Conservation (phyloP, 2,329 filamentous ascomycete species). For the Pyrenophora teres region DNA sequence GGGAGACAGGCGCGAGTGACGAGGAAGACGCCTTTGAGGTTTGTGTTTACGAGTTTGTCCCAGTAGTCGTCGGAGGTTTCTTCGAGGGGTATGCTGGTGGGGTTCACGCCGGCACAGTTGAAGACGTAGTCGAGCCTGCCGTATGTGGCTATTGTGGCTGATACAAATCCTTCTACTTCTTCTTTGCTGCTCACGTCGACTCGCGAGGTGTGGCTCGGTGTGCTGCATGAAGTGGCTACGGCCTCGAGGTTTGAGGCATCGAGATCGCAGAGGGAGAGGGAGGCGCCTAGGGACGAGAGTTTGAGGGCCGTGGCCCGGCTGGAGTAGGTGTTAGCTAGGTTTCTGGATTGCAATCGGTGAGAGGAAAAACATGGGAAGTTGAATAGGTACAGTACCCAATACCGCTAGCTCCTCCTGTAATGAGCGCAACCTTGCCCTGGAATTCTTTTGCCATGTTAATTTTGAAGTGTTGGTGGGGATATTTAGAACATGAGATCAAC, state of each 20-base stretch:
- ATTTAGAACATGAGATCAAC: no score
- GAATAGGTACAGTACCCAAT: constrained; percentile 48
- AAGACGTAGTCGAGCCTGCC: constrained; percentile 50
- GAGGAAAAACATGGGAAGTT: background rate
- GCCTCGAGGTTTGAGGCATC: constrained; percentile 49
- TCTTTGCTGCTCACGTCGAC: constrained; percentile 55
- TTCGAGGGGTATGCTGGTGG: constrained; percentile 49
- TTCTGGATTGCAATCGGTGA: background rate
- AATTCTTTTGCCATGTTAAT: constrained; percentile 35
- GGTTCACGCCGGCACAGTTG: constrained; percentile 57
- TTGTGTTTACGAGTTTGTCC: constrained; percentile 53
- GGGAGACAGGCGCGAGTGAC: constrained; percentile 51
- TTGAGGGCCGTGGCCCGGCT: constrained; percentile 54
- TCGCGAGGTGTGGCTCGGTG: constrained; percentile 35
- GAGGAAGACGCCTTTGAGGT: constrained; percentile 54
- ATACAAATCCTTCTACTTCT: constrained; percentile 52
- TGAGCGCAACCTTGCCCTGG: constrained; percentile 35
- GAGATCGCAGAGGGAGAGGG: constrained; percentile 42
- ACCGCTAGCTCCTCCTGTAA: constrained; percentile 49
- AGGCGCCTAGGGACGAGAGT: constrained; percentile 53
- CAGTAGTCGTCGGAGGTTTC: constrained; percentile 54
- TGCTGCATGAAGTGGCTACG: constrained; percentile 41
- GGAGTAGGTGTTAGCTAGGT: constrained; percentile 1
- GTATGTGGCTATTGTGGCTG: constrained; percentile 41
- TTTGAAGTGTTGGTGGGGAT: background rate